Evolutionary conservation across 176 grass and related monocot species (phyloP).

Genomic region (Chloris gayana): DNA sequence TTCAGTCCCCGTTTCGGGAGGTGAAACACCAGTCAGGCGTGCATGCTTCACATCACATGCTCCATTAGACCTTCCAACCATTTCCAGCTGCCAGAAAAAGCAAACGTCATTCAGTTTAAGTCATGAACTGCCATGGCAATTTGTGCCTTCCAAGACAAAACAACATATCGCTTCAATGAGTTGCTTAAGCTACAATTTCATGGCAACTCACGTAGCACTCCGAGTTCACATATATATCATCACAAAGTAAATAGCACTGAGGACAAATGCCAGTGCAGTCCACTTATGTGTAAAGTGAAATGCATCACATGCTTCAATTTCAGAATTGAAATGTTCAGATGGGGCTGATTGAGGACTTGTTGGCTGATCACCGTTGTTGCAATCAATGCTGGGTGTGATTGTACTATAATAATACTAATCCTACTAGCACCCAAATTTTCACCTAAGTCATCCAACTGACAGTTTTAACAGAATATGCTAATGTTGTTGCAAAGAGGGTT

Average conservation of each 20-base stretch:
- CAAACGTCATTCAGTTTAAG: background rate
- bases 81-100: slow-evolving; percentile 67
- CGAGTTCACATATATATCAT: background rate
- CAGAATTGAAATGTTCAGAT: background rate
- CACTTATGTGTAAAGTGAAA: background rate
- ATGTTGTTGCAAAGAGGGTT: background rate
- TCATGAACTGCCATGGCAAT: background rate
- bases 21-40: background rate
- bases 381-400: background rate
- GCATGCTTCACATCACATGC: slow-evolving; percentile 46
- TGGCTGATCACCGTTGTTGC: background rate
- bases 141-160: background rate
- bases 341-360: background rate
- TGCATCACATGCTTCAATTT: too few relatives aligned
- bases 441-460: background rate
- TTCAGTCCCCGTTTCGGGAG: slow-evolving; percentile 32
- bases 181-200: background rate
- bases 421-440: background rate
- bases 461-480: background rate
- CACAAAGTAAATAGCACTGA: background rate
- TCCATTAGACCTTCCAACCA: slow-evolving; percentile 69
- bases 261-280: background rate
- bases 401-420: background rate
- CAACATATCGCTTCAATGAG: background rate
- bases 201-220: background rate